These are phyloP conservation scores for Laburnicola sp. DNA, from an alignment of 2,329 filamentous ascomycete genomes.

Conservation along the genomic window DNA sequence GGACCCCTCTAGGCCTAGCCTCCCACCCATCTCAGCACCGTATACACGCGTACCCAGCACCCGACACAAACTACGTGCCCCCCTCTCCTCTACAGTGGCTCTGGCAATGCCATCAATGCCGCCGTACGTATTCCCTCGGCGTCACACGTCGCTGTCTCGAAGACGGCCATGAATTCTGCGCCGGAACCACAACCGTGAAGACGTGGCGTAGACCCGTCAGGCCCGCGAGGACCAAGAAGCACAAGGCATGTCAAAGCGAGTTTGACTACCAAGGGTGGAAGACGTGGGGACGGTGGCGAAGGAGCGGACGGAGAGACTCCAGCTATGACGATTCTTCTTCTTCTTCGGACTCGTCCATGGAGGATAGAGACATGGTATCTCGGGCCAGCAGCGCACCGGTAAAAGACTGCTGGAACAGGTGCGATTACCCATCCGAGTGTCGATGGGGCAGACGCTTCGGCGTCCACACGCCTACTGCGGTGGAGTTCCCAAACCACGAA, in stretches of 20 bases:
- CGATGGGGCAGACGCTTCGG: constrained; percentile 42
- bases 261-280: constrained; percentile 60
- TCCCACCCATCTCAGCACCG: constrained; percentile 16
- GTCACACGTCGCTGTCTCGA: constrained; percentile 57
- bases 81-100: constrained; percentile 50
- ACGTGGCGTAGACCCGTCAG: constrained; percentile 27
- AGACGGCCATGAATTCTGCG: constrained; percentile 59
- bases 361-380: neutral
- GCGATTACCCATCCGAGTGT: constrained; percentile 54
- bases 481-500: constrained; percentile 3
- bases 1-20: constrained; percentile 22
- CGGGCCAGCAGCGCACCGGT: neutral
- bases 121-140: constrained; percentile 51
- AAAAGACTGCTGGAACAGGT: constrained; percentile 50
- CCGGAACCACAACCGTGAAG: constrained; percentile 49
- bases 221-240: constrained; percentile 25
- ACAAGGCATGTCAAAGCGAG: constrained; percentile 52
- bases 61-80: constrained; percentile 26
- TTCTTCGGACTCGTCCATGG: constrained; percentile 3
- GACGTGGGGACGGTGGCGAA: constrained; percentile 50
- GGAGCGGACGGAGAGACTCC: constrained; percentile 21
- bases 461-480: constrained; percentile 27
- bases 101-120: constrained; percentile 59
- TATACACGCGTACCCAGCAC: constrained; percentile 10
- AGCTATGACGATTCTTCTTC: constrained; percentile 21